Conservation (phyloP, 2,329 filamentous ascomycete species). For the Trichophyton simii region DNA sequence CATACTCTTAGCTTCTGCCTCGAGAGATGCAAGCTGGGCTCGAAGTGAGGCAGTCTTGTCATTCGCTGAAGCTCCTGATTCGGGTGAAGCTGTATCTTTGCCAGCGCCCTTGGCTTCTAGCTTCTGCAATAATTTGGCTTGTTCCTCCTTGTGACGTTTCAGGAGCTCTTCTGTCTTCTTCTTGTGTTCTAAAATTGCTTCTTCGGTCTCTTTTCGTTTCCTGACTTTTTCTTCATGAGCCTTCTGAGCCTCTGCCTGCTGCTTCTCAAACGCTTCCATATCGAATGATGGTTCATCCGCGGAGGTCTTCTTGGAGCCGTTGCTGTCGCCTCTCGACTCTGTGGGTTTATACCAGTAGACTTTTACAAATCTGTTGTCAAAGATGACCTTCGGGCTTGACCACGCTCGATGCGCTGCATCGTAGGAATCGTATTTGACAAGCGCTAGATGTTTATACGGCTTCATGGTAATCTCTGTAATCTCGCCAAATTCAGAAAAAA, state of each 20-base stretch:
- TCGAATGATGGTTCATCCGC: constrained; percentile 37
- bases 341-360: constrained; percentile 47
- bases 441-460: constrained; percentile 40
- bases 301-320: constrained; percentile 16
- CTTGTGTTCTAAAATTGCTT: constrained; percentile 41
- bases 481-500: constrained; percentile 47
- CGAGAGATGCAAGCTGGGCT: constrained; percentile 42
- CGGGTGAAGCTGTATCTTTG: constrained; percentile 19
- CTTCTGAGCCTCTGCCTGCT: constrained; percentile 46
- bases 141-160: constrained; percentile 45
- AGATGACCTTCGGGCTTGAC: constrained; percentile 49
- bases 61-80: constrained; percentile 17
- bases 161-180: constrained; percentile 39
- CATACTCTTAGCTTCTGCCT: constrained; percentile 43
- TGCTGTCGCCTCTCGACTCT: constrained; percentile 23
- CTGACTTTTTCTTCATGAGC: constrained; percentile 43
- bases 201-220: constrained; percentile 41
- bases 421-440: constrained; percentile 43
- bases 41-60: constrained; percentile 42
- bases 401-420: constrained; percentile 43
- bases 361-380: constrained; percentile 53
- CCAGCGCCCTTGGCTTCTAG: constrained; percentile 33
- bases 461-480: constrained; percentile 45
- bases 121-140: constrained; percentile 37
- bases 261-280: constrained; percentile 40